Evolutionary conservation across 2,329 filamentous ascomycete species (phyloP), one percentile per base, ranked within the genome.

Genomic region (Epichloe festucae): DNA sequence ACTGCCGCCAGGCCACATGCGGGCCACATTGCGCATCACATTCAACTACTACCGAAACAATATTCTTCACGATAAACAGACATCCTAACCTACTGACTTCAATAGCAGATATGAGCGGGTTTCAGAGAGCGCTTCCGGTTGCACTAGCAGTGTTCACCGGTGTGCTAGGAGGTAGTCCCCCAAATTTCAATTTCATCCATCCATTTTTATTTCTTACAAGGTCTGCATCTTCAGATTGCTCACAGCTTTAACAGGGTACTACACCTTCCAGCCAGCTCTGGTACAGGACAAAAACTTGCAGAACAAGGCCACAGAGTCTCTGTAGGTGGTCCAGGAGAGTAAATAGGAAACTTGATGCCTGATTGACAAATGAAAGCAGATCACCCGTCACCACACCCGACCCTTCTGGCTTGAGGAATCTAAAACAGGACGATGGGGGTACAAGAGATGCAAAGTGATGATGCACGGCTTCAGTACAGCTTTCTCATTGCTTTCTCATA

Each of bases 181-280:
- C 23, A 27, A 15, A 27, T 34, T 35, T 36, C 21, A 27, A 14
- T 41, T 17, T 21, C 11, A 21, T 47, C 8, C 11, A 14, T 39
- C 36, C 8, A 43, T 12, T 23, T 23, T 12, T 11, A 15, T 43
- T 43, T 43, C 41, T 6, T 27, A 6, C 23, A 7, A 10, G 23
- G 42, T 23, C 23, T 27, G 11, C 10, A 21, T 27, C 27, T 15
- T 19, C 15, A 19, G 3, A 27, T 46, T 46, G 21, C 43, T 50
- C 23, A 53, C 43, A 4, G 19, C 39, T 46, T 48, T 34, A 1
- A 15, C 49, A 70, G 67, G 67, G 41, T 61, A 62, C 31, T 70
- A 70, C 53, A 69, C 67, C 2, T 70, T 69, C 46, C 60, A 66
- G 39, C 67, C 67, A 21, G 57, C 65, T 27, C 57, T 70, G 49